Conservation (phyloP, 202 grass and related monocot species). For the Brachypodium distachyon region DNA sequence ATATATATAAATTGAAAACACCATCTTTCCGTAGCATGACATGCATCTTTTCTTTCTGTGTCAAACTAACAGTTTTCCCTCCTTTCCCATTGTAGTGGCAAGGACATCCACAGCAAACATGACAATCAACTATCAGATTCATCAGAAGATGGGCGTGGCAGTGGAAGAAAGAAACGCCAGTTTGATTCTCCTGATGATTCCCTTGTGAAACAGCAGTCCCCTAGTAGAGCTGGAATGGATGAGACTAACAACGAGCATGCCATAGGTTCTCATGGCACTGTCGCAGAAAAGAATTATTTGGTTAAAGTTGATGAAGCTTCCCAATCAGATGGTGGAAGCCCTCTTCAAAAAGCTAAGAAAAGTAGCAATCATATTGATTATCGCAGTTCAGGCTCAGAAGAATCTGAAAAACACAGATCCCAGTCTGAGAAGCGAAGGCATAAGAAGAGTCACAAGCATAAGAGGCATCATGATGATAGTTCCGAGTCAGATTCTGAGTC, state of each 20-base stretch:
- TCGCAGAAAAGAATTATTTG: constrained; percentile 20
- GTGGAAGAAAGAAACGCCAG: constrained; percentile 22
- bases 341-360: constrained; percentile 35
- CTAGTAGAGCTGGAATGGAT: constrained; percentile 23
- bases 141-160: constrained; percentile 39
- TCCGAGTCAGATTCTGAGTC: constrained; percentile 50
- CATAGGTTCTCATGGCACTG: constrained; percentile 14
- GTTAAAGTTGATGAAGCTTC: constrained; percentile 15
- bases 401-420: constrained; percentile 39
- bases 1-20: too few species aligned
- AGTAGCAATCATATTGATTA: constrained; percentile 19
- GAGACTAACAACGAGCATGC: constrained; percentile 12
- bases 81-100: constrained; percentile 41
- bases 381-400: constrained; percentile 53
- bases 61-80: constrained; percentile 10
- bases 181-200: constrained; percentile 21
- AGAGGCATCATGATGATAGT: constrained; percentile 45
- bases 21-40: background rate
- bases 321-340: constrained; percentile 35
- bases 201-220: constrained; percentile 11
- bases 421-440: constrained; percentile 50
- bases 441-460: constrained; percentile 64
- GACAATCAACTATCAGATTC: constrained; percentile 28
- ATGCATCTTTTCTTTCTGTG: background rate
- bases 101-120: constrained; percentile 28